Percentiles rank a stretch among this genome's conserved stretches.
Evolutionary conservation across 345 rosid species (phyloP).

Genomic region (Salix caprea): DNA sequence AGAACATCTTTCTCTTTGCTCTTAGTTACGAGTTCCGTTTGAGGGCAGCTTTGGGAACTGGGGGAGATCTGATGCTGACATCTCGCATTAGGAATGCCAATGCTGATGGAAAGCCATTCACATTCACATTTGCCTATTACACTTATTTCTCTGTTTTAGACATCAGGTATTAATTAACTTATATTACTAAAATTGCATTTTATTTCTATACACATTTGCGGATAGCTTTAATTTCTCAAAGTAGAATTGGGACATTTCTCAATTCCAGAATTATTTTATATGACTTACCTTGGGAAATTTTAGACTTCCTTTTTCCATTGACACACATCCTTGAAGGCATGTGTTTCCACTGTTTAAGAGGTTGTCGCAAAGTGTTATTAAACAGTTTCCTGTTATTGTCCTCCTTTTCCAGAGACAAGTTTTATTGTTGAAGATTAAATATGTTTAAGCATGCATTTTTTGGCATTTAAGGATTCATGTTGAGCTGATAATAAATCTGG

Average conservation of each 20-base stretch:
- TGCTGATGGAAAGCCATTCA: slow-evolving; percentile 76
- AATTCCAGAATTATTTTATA: not conserved
- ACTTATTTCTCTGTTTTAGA: slow-evolving; percentile 90
- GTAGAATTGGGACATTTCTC: too few relatives aligned
- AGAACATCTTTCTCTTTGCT: slow-evolving; percentile 2
- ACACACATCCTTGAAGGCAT: not conserved
- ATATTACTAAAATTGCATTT: not conserved
- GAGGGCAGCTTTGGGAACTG: slow-evolving; percentile 72
- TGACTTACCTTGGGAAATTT: not conserved
- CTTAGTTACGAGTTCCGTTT: slow-evolving; percentile 79
- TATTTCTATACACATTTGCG: not conserved
- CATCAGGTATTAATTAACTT: slow-evolving; percentile 49
- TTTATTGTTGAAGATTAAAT: not conserved
- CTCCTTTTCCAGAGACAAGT: not conserved
- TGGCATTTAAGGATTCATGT: not conserved
- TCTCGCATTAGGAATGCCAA: slow-evolving; percentile 81
- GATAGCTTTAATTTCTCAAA: not conserved
- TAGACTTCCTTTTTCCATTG: not conserved
- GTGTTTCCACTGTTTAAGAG: not conserved
- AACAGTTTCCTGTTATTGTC: not conserved
- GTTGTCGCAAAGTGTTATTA: not conserved
- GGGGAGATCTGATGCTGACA: slow-evolving; percentile 76
- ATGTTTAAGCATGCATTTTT: not conserved
- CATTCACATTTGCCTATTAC: slow-evolving; percentile 54
- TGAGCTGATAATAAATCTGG: not conserved